phyloP scores from a whole-genome alignment of 805 yeast species.

The Yamadazyma insecticola region DNA sequence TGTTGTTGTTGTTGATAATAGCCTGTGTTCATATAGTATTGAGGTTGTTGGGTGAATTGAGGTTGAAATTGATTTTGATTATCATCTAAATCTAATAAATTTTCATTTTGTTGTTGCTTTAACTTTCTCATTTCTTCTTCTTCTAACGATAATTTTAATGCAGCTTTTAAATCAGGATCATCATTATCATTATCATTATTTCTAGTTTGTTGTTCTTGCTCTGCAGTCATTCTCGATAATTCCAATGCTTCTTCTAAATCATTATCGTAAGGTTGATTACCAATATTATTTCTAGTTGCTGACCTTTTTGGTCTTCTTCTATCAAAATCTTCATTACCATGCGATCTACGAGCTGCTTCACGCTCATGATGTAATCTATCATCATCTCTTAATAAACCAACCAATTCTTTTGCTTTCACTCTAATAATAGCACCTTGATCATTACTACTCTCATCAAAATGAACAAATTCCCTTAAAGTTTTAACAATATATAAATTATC shows the following conservation, averaged over 20 bases:
- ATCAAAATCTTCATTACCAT: conserved; percentile 24
- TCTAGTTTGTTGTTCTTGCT: conserved; percentile 63
- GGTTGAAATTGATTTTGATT: too few relatives aligned
- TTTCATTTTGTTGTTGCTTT: conserved; percentile 38
- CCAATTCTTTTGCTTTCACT: conserved; percentile 85
- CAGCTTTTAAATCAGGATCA: conserved; percentile 63
- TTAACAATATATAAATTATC: conserved; percentile 85
- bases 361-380: conserved; percentile 76
- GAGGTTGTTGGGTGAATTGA: conserved; percentile 13
- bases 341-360: conserved; percentile 28
- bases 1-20: conserved; percentile 29
- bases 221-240: conserved; percentile 75
- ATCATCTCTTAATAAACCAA: conserved; percentile 73
- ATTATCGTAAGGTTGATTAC: conserved; percentile 52
- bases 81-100: conserved; percentile 52
- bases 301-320: conserved; percentile 15
- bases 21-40: conserved; percentile 43
- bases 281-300: conserved; percentile 10
- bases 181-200: conserved; percentile 35
- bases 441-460: conserved; percentile 65
- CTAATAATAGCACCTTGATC: conserved; percentile 88
- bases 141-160: conserved; percentile 67
- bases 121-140: conserved; percentile 66
- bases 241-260: conserved; percentile 80
- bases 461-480: conserved; percentile 86